phyloP scores from a whole-genome alignment of 345 rosid genomes.

The Jatropha curcas region DNA sequence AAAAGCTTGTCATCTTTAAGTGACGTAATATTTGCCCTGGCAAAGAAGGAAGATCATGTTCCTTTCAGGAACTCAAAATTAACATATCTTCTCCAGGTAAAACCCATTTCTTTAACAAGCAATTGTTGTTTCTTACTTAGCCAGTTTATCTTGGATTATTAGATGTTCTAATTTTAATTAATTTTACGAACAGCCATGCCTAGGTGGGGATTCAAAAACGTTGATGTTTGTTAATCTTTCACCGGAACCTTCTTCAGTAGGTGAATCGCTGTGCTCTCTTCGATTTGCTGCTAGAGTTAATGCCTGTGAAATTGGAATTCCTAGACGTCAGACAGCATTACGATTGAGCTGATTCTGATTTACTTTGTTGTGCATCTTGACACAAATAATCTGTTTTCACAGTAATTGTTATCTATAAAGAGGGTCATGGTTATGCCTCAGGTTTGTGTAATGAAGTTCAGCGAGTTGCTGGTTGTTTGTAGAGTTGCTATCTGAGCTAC shows the following conservation, averaged over 20 bases:
- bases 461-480: neutral
- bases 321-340: slow-evolving; percentile 62
- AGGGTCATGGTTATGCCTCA: neutral
- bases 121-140: neutral
- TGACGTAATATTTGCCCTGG: slow-evolving; percentile 88
- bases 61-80: slow-evolving; percentile 92
- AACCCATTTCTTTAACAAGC: neutral
- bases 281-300: slow-evolving; percentile 96
- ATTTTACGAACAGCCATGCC: slow-evolving; percentile 72
- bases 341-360: slow-evolving; percentile 53
- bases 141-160: neutral
- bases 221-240: slow-evolving; percentile 93
- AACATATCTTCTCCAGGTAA: slow-evolving; percentile 93
- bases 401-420: neutral
- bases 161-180: slow-evolving; percentile 16
- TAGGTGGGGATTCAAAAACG: slow-evolving; percentile 94
- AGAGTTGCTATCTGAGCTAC: slow-evolving; percentile 1
- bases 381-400: neutral
- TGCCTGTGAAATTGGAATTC: slow-evolving; percentile 97
- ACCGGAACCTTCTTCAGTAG: slow-evolving; percentile 73
- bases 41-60: slow-evolving; percentile 93
- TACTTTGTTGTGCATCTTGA: neutral
- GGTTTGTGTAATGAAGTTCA: slow-evolving; percentile 13
- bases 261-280: slow-evolving; percentile 93
- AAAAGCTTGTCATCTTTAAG: slow-evolving; percentile 80